Evolutionary conservation across 768 basidiomycete species (phyloP), one percentile per base, ranked within the genome.

Genomic region (Mycena albidolilacea): DNA sequence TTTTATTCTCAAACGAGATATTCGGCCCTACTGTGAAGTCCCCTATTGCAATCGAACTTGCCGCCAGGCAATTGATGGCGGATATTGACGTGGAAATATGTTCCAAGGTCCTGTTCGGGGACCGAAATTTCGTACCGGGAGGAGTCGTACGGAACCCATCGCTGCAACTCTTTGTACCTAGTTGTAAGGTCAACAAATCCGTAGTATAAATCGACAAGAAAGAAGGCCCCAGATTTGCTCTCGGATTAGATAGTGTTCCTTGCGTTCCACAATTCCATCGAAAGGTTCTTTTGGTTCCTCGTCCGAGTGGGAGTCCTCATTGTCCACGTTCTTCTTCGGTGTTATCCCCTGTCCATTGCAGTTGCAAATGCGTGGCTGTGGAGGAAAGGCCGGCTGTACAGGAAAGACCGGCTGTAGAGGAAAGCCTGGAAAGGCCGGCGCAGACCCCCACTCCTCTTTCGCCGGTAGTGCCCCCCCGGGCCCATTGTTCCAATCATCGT

Each of bases 71-170:
- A 9, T 41, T 21, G 1, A 37, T 71, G 70, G 7, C 70, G 72
- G 5, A 70, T 14, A 37, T 77, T 73, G 65, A 79, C 59, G 64
- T 76, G 70, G 57, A 79, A 79, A 46, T 78, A 79, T 58, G 74
- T 79, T 14, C 69, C 64, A 0, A 70, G 9, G 38, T 79, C 76
- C 44, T 74, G 75, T 23, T 67, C 64, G 39, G 69, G 68, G 3
- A 67, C 52, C 7, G 57, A 43, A 12, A 73, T 70, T 35, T 68
- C 55, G 17, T 70, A 59, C 30, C 65, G 74, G 9, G 74, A 73
- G 7, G 72, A 61, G 52, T 78, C 77, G 46, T 75, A 78, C 1
- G 77, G 77, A 23, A 75, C 7, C 77, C 77, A 79, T 67, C 30
- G 43, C 50, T 57, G 58, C 14, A 23, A 10, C 19, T 9, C 38